Base-by-base conservation (phyloP, 768 basidiomycete genomes). In the Terana coerulea region DNA sequence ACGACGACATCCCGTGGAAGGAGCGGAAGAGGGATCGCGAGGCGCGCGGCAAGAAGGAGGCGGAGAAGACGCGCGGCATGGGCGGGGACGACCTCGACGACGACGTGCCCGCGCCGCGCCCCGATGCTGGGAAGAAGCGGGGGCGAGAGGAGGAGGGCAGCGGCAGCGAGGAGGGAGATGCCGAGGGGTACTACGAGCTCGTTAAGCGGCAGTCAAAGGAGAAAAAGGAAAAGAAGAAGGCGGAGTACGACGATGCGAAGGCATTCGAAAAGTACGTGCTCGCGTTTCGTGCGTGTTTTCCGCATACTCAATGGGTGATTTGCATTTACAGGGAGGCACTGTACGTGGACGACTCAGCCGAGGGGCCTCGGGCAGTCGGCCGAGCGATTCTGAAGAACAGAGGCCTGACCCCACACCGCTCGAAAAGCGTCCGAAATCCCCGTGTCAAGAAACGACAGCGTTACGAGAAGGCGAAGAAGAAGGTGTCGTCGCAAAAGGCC, bases 401-500 rank as follows among this genome's bases (percentile, higher is more conserved):
- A 63, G 95, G 97, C 51, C 82, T 98, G 46, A 98, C 95, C 14
- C 95, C 95, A 4, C 83, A 77, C 55, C 83, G 97, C 51, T 74
- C 88, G 36, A 98, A 98, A 71, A 77, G 79, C 49, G 91, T 92
- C 31, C 91, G 95, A 58, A 99, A 99, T 72, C 95, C 95, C 35
- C 84, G 97, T 54, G 94, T 98, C 69, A 98, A 98, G 81, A 99
- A 99, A 69, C 81, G 92, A 29, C 79, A 86, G 70, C 86, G 78
- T 64, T 98, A 86, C 75, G 95, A 95, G 63, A 88, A 97, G 71
- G 95, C 95, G 57, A 91, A 95, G 76, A 93, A 89, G 73, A 92
- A 86, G 71, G 73, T 98, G 12, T 72, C 86, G 25, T 93, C 89
- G 21, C 92, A 94, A 69, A 88, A 91, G 68, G 84, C 94, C 15